Percentiles rank a stretch among this genome's conserved stretches.
phyloP scores from a whole-genome alignment of 805 yeast species.

The Pichia californica region DNA sequence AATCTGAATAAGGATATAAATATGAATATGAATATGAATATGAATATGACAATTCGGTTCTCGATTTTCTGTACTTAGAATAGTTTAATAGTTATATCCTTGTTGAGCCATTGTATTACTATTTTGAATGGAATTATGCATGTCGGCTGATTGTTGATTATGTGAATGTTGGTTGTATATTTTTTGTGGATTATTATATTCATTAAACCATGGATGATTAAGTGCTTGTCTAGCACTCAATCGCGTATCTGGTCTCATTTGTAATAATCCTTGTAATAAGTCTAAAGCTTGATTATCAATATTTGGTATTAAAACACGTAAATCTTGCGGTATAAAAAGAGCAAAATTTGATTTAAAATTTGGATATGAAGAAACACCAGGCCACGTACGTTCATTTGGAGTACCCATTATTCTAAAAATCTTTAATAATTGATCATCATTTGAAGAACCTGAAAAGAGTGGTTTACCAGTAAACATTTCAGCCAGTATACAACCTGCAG shows the following conservation, averaged over 20 bases:
- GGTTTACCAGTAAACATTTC: constrained; percentile 99
- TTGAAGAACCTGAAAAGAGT: constrained; percentile 90
- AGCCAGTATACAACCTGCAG: constrained; percentile 96
- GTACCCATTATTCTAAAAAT: constrained; percentile 95
- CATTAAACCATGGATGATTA: constrained; percentile 78
- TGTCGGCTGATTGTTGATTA: constrained; percentile 5
- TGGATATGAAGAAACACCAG: constrained; percentile 86
- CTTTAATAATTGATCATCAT: constrained; percentile 89
- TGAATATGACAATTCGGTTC: too few species aligned
- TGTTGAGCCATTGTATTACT: neutral
- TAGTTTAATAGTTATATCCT: too few species aligned
- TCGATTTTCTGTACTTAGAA: neutral
- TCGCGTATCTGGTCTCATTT: constrained; percentile 57
- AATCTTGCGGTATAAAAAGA: constrained; percentile 82
- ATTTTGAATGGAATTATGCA: constrained; percentile 7
- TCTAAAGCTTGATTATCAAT: constrained; percentile 67
- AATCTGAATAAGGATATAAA: too few species aligned
- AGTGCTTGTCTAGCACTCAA: constrained; percentile 55
- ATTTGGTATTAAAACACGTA: constrained; percentile 60
- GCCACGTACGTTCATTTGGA: constrained; percentile 95
- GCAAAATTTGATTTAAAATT: constrained; percentile 83
- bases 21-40: too few species aligned
- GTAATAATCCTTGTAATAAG: constrained; percentile 50
- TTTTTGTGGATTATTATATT: constrained; percentile 37
- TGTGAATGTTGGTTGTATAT: constrained; percentile 6